phyloP scores from a whole-genome alignment of 2,329 filamentous ascomycete genomes.

The Phyllachora maydis region DNA sequence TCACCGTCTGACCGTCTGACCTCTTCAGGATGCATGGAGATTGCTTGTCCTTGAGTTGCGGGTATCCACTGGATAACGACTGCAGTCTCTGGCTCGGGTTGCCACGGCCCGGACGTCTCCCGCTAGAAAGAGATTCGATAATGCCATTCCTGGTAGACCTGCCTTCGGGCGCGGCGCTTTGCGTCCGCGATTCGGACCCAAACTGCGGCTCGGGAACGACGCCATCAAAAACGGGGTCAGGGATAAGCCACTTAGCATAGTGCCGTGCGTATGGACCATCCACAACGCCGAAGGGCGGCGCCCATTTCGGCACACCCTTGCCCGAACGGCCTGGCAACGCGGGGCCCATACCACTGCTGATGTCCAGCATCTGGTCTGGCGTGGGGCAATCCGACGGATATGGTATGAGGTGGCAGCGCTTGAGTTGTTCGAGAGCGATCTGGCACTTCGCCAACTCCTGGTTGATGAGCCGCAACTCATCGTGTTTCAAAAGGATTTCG shows the following conservation, averaged over 20 bases:
- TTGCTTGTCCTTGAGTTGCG: slow-evolving; percentile 58
- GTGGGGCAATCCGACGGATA: slow-evolving; percentile 56
- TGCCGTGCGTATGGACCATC: slow-evolving; percentile 89
- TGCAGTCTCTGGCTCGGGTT: slow-evolving; percentile 41
- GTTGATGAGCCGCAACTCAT: slow-evolving; percentile 83
- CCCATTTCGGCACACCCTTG: slow-evolving; percentile 50
- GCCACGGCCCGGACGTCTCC: slow-evolving; percentile 28
- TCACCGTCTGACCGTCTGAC: slow-evolving; percentile 69
- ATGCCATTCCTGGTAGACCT: slow-evolving; percentile 64
- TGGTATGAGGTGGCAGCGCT: slow-evolving; percentile 79
- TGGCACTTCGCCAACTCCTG: slow-evolving; percentile 95
- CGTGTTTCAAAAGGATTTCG: slow-evolving; percentile 84
- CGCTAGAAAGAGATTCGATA: no score
- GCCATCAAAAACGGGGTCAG: slow-evolving; percentile 71
- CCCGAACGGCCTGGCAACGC: slow-evolving; percentile 41
- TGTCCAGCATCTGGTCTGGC: slow-evolving; percentile 44
- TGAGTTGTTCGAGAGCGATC: slow-evolving; percentile 77
- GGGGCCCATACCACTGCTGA: slow-evolving; percentile 56
- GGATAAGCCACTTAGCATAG: slow-evolving; percentile 88
- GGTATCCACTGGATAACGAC: slow-evolving; percentile 48
- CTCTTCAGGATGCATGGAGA: slow-evolving; percentile 72
- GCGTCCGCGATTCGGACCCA: slow-evolving; percentile 18
- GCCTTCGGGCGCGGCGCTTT: slow-evolving; percentile 38
- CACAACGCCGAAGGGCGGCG: slow-evolving; percentile 73
- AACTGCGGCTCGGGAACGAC: slow-evolving; percentile 24